Conservation (phyloP, 306 rosid genomes). For the Luffa acutangula region DNA sequence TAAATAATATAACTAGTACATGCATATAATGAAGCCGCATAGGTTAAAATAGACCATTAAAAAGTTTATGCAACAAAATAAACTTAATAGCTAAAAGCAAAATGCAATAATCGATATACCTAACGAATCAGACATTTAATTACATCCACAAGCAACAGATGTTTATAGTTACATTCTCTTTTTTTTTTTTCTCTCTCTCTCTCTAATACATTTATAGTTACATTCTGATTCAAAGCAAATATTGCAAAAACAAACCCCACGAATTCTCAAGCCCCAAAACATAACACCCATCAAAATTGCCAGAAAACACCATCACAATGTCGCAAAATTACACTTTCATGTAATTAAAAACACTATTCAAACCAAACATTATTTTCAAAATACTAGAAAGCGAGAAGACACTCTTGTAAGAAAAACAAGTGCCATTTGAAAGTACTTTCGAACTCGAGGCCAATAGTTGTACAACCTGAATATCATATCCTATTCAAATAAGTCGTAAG, state of each 20-base stretch:
- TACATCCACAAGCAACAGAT: not conserved
- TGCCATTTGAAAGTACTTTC: not conserved
- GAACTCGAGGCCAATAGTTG: not conserved
- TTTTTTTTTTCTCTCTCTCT: no score
- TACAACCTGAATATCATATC: not conserved
- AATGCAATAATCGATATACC: not conserved
- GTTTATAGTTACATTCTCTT: no score
- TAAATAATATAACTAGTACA: no score
- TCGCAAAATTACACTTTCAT: not conserved
- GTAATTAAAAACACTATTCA: not conserved
- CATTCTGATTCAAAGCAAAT: no score
- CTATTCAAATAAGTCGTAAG: not conserved
- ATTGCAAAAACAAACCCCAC: no score
- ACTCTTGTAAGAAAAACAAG: not conserved
- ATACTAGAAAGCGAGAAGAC: not conserved
- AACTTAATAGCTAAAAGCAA: not conserved
- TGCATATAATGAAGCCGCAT: no score
- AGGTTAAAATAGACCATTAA: no score
- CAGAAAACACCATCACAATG: no score
- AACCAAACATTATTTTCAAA: not conserved
- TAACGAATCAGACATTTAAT: no score
- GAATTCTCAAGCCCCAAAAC: no score
- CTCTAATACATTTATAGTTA: no score
- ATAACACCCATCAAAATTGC: no score
- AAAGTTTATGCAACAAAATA: not conserved